Base-by-base conservation (phyloP, 2,329 filamentous ascomycete species). In the Daldinia sp. region DNA sequence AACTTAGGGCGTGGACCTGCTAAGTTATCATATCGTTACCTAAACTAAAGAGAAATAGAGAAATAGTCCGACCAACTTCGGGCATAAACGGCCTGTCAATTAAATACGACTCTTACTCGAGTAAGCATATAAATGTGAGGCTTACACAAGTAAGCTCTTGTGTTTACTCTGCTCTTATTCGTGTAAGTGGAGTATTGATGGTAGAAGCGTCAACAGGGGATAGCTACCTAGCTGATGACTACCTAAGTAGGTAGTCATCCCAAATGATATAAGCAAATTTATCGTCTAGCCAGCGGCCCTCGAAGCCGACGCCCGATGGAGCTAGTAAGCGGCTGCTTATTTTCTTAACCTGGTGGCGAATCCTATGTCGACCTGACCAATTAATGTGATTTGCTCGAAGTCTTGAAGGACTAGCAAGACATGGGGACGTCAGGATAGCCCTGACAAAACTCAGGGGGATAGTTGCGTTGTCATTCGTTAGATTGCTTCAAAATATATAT, bases 241-340 rank as follows among this genome's bases (percentile, higher is more conserved):
- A n/a, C n/a, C n/a, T 30, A 33, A 9, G 30, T 33, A 35, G 33
- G 33, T 35, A 48, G 44, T 15, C 20, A 48, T 48, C 44, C 12
- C 15, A 5, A 6, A 18, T 48, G 23, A 48, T 26, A 28, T 28
- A 15, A 48, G 44, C 44, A 12, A 28, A 48, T 48, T 12, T 26
- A 48, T 7, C 23, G 23, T 28, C 5, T 26, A 3, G 44, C 20
- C 12, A 48, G 44, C 23, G 23, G 23, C 44, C 20, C 13, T 23
- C 28, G 23, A 26, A 9, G 23, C 13, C 13, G 18, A 48, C 44
- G 6, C 20, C 44, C 23, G 20, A 28, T 26, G 23, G 44, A 48
- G 23, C 20, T 23, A 28, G 44, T 48, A 48, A 48, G 44, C 44
- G 23, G 12, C 20, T 48, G 44, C 44, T 48, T 48, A 48, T 23